Base-by-base conservation (phyloP, 1,284 basidiomycete genomes). In the Termitomyces sp. region DNA sequence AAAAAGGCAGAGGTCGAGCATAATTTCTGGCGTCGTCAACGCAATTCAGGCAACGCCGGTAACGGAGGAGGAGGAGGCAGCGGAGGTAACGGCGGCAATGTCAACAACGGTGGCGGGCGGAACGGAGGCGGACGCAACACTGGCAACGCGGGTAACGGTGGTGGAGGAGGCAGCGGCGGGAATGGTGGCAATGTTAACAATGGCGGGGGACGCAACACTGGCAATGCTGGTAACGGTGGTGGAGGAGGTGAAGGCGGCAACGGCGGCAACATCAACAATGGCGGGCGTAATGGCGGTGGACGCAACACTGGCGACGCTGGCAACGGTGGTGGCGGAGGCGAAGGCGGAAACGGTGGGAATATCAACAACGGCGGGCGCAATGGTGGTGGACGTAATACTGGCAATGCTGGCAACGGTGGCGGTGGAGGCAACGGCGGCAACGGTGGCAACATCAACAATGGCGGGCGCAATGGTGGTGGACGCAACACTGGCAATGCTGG, bases 391-490 rank as follows among this genome's bases (percentile, higher is more conserved):
- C 15, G 9, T 28, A 50, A 50, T n/a, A 40, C 15, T n/a, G 45
- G 40, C n/a, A 50, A 41, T 13, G 34, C 42, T 2, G 51, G 51
- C 3, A 52, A 52, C 15, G 52, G 52, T n/a, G 52, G 52, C 0
- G 52, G 52, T 4, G 52, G 52, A 3, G 52, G 52, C 2, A 3
- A n/a, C 0, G 52, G 52, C 1, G 52, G 50, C 7, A 53, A 54
- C 5, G 52, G 52, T 2, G 53, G 53, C 12, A 53, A 53, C 38
- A n/a, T 47, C 28, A 48, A 48, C 38, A 43, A 43, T 15, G 30
- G 44, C 4, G 28, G 28, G 5, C 17, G 40, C 0, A 41, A 41
- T 7, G 21, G 40, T 3, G 44, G 44, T 1, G 34, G 47, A 8
- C 19, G 21, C 53, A 51, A 51, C 34, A 42, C n/a, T 28, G 46